Conservation (phyloP, 2,329 filamentous ascomycete species). For the Apiospora marii region DNA sequence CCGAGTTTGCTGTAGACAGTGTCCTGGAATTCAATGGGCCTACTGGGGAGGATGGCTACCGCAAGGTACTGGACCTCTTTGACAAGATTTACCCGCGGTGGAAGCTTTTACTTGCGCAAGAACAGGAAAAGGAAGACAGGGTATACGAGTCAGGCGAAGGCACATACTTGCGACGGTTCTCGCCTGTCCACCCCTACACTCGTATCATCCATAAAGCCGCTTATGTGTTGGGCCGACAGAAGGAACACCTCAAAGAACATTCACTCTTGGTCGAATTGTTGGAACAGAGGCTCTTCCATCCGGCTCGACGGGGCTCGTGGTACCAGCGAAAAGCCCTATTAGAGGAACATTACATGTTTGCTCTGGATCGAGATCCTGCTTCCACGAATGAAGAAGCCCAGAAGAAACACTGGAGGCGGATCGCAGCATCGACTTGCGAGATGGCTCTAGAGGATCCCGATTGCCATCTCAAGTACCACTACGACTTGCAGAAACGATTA, state of each 20-base stretch:
- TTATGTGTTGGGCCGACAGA: constrained; percentile 80
- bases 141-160: constrained; percentile 86
- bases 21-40: constrained; percentile 82
- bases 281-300: constrained; percentile 82
- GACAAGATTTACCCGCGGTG: constrained; percentile 82
- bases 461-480: constrained; percentile 92
- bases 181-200: constrained; percentile 91
- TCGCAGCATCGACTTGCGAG: constrained; percentile 83
- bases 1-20: constrained; percentile 82
- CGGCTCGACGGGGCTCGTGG: constrained; percentile 86
- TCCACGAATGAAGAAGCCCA: constrained; percentile 56
- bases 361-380: constrained; percentile 55
- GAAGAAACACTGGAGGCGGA: constrained; percentile 83
- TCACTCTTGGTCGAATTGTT: constrained; percentile 78
- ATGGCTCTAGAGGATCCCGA: constrained; percentile 84
- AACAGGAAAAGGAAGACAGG: constrained; percentile 78
- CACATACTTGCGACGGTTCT: constrained; percentile 87
- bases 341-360: constrained; percentile 93
- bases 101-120: constrained; percentile 75
- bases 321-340: constrained; percentile 94
- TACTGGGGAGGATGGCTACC: constrained; percentile 69
- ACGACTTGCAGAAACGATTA: constrained; percentile 94
- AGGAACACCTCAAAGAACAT: constrained; percentile 81
- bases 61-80: constrained; percentile 75
- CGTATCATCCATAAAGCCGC: constrained; percentile 90